Percentiles rank a stretch among this genome's conserved stretches.
These are phyloP conservation scores for Rhipidocladum racemiflorum DNA, from an alignment of 176 grass and related monocot genomes.

Conservation along the genomic window DNA sequence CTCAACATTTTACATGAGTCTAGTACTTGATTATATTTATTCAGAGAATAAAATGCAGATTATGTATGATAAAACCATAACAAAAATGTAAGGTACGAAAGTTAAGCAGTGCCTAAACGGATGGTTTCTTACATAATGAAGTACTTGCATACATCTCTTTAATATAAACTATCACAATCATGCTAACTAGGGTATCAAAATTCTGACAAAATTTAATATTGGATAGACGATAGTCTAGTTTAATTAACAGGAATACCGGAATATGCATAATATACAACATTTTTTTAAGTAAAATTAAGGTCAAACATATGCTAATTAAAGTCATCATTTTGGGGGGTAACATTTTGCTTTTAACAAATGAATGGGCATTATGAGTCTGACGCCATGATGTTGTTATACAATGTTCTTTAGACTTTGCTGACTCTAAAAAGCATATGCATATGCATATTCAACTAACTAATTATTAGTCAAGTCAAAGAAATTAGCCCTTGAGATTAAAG, in stretches of 20 bases:
- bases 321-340: background rate
- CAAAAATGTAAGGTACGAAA: background rate
- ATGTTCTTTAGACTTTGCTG: constrained; percentile 42
- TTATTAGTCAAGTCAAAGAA: constrained; percentile 49
- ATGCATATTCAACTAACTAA: constrained; percentile 15
- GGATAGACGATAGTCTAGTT: constrained; percentile 1
- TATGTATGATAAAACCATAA: background rate
- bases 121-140: background rate
- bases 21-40: background rate
- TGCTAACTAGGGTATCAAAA: background rate
- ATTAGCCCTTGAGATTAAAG: constrained; percentile 24
- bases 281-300: constrained; percentile 22
- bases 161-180: background rate
- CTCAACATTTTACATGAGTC: background rate
- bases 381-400: constrained; percentile 30
- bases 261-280: constrained; percentile 8
- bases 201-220: background rate
- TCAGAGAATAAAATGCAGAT: background rate
- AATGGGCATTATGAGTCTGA: constrained; percentile 2
- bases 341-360: constrained; percentile 23
- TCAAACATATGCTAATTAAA: constrained; percentile 34
- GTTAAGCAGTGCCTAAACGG: background rate
- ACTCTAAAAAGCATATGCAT: constrained; percentile 29
- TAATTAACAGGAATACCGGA: background rate
- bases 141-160: background rate